Evolutionary conservation across 2,329 filamentous ascomycete species (phyloP).

Genomic region (Monilinia fructicola): DNA sequence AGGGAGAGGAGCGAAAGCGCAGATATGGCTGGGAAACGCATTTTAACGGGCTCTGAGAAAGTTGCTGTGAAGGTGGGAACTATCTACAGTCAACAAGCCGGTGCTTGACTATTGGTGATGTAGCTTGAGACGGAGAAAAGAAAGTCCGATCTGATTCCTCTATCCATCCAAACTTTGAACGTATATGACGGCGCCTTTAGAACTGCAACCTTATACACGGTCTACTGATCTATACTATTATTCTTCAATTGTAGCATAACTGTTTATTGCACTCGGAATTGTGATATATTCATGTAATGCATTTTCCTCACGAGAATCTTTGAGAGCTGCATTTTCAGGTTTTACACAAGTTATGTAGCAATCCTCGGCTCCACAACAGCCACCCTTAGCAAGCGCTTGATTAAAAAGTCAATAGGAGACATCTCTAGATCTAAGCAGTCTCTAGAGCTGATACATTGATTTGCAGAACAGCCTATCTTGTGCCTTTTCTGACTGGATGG

Average conservation of each 20-base stretch:
- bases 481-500: no score
- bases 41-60: neutral
- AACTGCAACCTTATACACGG: no score
- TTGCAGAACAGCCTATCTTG: fast-evolving
- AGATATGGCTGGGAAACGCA: conserved; percentile 6
- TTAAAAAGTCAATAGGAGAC: neutral
- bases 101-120: neutral
- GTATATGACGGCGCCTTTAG: no score
- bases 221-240: neutral
- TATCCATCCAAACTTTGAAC: neutral
- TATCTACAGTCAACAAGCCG: neutral
- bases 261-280: neutral
- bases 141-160: neutral
- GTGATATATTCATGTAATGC: neutral
- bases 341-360: neutral
- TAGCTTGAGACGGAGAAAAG: conserved; percentile 15
- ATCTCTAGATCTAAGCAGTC: neutral
- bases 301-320: neutral
- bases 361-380: neutral
- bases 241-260: neutral
- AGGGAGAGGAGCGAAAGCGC: conserved; percentile 27
- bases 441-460: neutral
- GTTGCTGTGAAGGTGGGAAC: neutral
- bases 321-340: neutral
- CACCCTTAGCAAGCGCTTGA: neutral